Base-by-base conservation (phyloP, 1,139 yeast species). In the Pneumocystis wakefieldiae region DNA sequence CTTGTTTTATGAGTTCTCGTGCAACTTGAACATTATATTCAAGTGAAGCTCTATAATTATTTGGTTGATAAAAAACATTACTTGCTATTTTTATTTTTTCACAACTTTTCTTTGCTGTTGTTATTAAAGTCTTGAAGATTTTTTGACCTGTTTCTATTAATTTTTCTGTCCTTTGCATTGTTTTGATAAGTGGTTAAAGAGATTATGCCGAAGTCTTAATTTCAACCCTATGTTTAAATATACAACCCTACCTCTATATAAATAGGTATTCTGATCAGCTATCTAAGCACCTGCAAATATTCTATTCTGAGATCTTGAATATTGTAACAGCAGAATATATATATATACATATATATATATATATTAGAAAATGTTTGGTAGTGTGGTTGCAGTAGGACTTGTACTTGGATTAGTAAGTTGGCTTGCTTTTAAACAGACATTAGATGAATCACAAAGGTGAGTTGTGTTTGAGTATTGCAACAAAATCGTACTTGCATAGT, bases 371-470 rank as follows among this genome's bases (percentile, higher is more conserved):
- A 84, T 95, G 66, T 32, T 8, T 7, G 86, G 84, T 81, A 82
- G 88, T 64, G 95, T 89, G 66, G 76, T 89, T 65, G 78, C 82
- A 65, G 87, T 84, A 59, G 78, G 89, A 66, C 71, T 82, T 42
- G 75, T 83, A 64, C 82, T 83, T n/a, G 84, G 80, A 35, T 83
- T 80, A 38, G 73, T 81, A 61, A 82, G 89, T 38, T 78, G 81
- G 15, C 80, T 81, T 60, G 85, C 89, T 66, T 83, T 86, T 86
- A 76, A 77, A 59, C 83, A 86, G 19, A 86, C 86, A 39, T 81
- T 80, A 71, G 80, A 80, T 66, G 83, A 81, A 70, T 77, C 78
- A 63, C 71, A 72, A 66, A 80, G 84, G 72, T 71, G 64, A 61
- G 74, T 68, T 32, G 42, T 5, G n/a, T n/a, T 19, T 4, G 35